Percentiles rank a stretch among this genome's conserved stretches.
These are phyloP conservation scores for Salix koriyanagi DNA, from an alignment of 345 rosid genomes.

Conservation along the genomic window DNA sequence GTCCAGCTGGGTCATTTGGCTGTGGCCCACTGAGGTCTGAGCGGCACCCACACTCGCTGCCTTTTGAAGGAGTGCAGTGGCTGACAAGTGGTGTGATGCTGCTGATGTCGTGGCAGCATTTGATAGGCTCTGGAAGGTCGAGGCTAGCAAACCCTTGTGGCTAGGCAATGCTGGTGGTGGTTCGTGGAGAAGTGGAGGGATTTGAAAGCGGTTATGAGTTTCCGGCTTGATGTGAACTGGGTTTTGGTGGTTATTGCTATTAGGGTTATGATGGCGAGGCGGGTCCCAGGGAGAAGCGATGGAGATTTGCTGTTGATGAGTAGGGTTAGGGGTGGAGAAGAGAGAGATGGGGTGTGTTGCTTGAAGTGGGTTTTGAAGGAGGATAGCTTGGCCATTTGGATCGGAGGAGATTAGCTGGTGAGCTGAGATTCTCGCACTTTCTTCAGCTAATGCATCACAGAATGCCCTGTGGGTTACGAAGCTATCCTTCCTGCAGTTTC, in stretches of 20 bases:
- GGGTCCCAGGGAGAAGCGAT: slow-evolving; percentile 29
- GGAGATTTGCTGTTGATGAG: slow-evolving; percentile 16
- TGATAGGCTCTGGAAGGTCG: slow-evolving; percentile 39
- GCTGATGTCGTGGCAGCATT: slow-evolving; percentile 26
- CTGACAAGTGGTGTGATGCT: slow-evolving; percentile 51
- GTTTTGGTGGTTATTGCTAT: slow-evolving; percentile 1
- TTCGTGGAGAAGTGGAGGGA: slow-evolving; percentile 28
- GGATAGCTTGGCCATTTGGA: slow-evolving; percentile 21
- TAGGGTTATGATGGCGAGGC: slow-evolving; percentile 42
- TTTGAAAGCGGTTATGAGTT: slow-evolving; percentile 26
- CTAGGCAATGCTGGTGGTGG: slow-evolving; percentile 6
- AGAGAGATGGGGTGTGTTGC: slow-evolving; percentile 15
- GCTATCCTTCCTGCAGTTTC: slow-evolving; percentile 79
- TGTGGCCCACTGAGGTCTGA: slow-evolving; percentile 30
- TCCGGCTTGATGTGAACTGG: slow-evolving; percentile 41
- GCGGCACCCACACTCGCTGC: slow-evolving; percentile 57
- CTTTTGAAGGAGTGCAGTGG: slow-evolving; percentile 92
- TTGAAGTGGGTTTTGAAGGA: slow-evolving; percentile 16
- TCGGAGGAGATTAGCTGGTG: slow-evolving; percentile 21
- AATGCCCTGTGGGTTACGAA: slow-evolving; percentile 91
- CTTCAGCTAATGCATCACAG: slow-evolving; percentile 89
- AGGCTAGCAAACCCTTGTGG: slow-evolving; percentile 17
- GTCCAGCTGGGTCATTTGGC: slow-evolving; percentile 29
- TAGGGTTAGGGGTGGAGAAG: slow-evolving; percentile 26
- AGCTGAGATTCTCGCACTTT: slow-evolving; percentile 69